Percentiles rank a stretch among this genome's conserved stretches.
Conservation (phyloP, 2,329 filamentous ascomycete species). For the Fusarium tanahbumbuense region DNA sequence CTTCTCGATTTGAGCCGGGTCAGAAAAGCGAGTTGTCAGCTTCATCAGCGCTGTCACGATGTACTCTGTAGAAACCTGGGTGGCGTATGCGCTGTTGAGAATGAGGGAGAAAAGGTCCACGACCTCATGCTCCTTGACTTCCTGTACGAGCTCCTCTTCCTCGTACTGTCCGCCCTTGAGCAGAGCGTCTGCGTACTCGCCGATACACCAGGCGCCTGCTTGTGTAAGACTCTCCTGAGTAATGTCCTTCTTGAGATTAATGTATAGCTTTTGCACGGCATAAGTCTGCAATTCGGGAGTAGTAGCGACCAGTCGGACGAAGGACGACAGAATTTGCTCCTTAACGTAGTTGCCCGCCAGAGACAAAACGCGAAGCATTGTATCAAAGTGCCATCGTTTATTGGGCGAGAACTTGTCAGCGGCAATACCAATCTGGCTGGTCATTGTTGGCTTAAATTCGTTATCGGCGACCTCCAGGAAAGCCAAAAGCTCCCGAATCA, state of each 20-base stretch:
- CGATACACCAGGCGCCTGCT: conserved; percentile 96
- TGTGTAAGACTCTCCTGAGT: conserved; percentile 96
- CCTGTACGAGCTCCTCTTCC: conserved; percentile 85
- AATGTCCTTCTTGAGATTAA: conserved; percentile 92
- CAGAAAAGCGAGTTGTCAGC: conserved; percentile 86
- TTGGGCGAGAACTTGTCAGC: conserved; percentile 96
- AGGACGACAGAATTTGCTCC: conserved; percentile 96
- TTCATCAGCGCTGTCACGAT: conserved; percentile 97
- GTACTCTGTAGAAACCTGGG: conserved; percentile 92
- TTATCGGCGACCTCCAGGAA: conserved; percentile 98
- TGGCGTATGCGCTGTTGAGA: conserved; percentile 93
- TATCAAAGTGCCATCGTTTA: conserved; percentile 98
- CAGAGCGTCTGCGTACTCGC: conserved; percentile 94
- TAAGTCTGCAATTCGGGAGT: conserved; percentile 96
- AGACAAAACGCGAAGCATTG: conserved; percentile 93
- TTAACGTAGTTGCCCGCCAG: conserved; percentile 97
- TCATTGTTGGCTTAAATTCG: conserved; percentile 99
- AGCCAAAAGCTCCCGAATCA: conserved; percentile 91
- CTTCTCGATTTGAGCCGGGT: conserved; percentile 86
- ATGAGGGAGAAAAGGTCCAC: conserved; percentile 94
- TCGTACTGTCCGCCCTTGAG: conserved; percentile 91
- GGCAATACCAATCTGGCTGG: conserved; percentile 95
- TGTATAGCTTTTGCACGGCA: conserved; percentile 93
- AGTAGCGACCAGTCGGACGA: conserved; percentile 93
- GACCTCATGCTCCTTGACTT: conserved; percentile 88